phyloP scores from a whole-genome alignment of 2,329 filamentous ascomycete genomes.

The Sclerotinia subarctica region DNA sequence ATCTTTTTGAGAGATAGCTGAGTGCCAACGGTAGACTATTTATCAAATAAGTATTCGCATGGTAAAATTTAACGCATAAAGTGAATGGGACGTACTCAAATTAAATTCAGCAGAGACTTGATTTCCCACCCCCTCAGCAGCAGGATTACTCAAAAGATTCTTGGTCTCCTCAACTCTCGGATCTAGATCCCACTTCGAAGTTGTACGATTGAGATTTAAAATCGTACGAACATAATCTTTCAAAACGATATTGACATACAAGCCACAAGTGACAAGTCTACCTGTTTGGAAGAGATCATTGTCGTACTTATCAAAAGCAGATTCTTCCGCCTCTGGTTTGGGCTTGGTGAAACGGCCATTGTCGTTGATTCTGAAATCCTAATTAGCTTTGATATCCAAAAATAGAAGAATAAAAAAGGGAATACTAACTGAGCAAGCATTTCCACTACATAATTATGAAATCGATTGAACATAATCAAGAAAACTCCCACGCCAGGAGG shows the following conservation, averaged over 20 bases:
- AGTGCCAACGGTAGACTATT: conserved; percentile 71
- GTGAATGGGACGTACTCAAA: conserved; percentile 45
- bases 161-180: conserved; percentile 63
- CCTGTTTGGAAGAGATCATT: conserved; percentile 78
- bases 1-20: conserved; percentile 68
- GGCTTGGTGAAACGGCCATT: conserved; percentile 72
- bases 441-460: conserved; percentile 78
- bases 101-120: conserved; percentile 85
- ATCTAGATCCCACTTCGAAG: conserved; percentile 57
- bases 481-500: conserved; percentile 70
- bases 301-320: conserved; percentile 66
- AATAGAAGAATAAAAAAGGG: background rate
- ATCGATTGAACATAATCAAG: conserved; percentile 70
- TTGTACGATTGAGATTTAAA: conserved; percentile 24
- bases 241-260: conserved; percentile 75
- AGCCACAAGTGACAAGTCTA: conserved; percentile 66
- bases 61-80: background rate
- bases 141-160: conserved; percentile 39
- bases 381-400: conserved; percentile 5
- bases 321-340: conserved; percentile 47
- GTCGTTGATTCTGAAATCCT: conserved; percentile 68
- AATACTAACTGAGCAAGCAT: conserved; percentile 58
- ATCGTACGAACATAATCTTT: conserved; percentile 73
- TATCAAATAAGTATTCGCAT: background rate
- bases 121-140: conserved; percentile 63